Evolutionary conservation across 2,329 filamentous ascomycete genomes (phyloP).

Genomic region (Delphinella strobiligena): DNA sequence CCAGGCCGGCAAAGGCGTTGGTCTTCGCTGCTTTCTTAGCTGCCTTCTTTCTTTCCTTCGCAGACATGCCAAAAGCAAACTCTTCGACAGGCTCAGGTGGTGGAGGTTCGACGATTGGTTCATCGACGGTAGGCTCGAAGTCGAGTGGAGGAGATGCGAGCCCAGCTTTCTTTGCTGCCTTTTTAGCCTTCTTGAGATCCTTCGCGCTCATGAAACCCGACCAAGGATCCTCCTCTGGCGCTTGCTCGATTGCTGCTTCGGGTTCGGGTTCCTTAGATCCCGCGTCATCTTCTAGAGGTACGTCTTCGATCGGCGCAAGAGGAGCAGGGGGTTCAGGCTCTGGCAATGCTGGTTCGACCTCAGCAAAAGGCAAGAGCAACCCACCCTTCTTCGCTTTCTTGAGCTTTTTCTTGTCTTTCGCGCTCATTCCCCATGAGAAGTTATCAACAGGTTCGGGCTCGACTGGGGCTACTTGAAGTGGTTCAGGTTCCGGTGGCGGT

Average conservation of each 20-base stretch:
- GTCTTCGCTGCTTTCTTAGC: slow-evolving; percentile 32
- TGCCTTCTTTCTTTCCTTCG: slow-evolving; percentile 18
- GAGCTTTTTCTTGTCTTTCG: slow-evolving; percentile 15
- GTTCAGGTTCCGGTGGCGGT: slow-evolving; percentile 5
- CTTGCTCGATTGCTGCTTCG: slow-evolving; percentile 16
- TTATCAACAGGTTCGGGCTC: slow-evolving; percentile 26
- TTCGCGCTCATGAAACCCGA: no score
- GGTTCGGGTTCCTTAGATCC: slow-evolving; percentile 20
- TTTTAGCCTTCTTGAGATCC: no score
- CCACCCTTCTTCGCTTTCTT: slow-evolving; percentile 31
- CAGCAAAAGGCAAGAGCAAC: no score
- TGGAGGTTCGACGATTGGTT: neutral
- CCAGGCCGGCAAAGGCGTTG: slow-evolving; percentile 15
- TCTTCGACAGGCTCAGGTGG: slow-evolving; percentile 2
- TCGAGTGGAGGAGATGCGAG: no score
- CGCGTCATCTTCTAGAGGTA: no score
- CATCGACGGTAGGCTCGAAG: slow-evolving; percentile 17
- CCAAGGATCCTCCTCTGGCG: no score
- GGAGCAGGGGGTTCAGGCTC: slow-evolving; percentile 29
- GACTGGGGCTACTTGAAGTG: slow-evolving; percentile 10
- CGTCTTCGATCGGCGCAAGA: no score
- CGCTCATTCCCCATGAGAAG: slow-evolving; percentile 17
- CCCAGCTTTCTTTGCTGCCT: slow-evolving; percentile 15
- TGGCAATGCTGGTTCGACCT: no score
- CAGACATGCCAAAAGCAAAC: slow-evolving; percentile 13